These are phyloP conservation scores for Lathyrus oleraceus DNA, from an alignment of 306 rosid species.

Conservation along the genomic window DNA sequence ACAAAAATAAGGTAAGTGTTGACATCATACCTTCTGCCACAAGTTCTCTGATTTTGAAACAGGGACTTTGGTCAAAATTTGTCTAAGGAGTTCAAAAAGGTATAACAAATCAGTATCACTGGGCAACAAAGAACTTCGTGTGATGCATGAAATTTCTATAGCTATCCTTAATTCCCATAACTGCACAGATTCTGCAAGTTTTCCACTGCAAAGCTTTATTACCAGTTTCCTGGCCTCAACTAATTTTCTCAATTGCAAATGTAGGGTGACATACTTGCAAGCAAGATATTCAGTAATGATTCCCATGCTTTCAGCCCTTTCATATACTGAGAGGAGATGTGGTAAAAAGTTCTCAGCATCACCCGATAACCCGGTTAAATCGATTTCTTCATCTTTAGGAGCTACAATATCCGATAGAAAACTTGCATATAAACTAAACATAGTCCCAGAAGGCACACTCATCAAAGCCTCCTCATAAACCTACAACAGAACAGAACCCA, in stretches of 20 bases:
- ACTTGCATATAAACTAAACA: conserved; percentile 57
- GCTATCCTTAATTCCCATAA: conserved; percentile 62
- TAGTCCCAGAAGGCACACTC: conserved; percentile 52
- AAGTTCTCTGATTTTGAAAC: conserved; percentile 69
- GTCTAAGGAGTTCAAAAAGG: conserved; percentile 59
- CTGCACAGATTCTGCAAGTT: conserved; percentile 54
- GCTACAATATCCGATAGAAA: conserved; percentile 54
- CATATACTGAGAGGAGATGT: conserved; percentile 56
- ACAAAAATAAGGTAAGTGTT: neutral
- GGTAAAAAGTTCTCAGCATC: conserved; percentile 38
- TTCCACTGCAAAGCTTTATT: conserved; percentile 61
- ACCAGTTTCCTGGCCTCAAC: conserved; percentile 70
- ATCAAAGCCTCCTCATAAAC: conserved; percentile 83
- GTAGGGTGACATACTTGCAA: conserved; percentile 58
- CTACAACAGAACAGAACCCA: conserved; percentile 42
- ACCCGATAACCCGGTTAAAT: conserved; percentile 32
- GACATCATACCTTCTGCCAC: conserved; percentile 76
- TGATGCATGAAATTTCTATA: conserved; percentile 53
- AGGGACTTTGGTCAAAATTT: conserved; percentile 48
- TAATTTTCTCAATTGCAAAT: conserved; percentile 64
- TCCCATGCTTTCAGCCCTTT: conserved; percentile 72
- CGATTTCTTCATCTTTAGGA: conserved; percentile 44
- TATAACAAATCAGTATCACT: conserved; percentile 63
- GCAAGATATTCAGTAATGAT: conserved; percentile 69
- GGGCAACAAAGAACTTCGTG: conserved; percentile 46